These are phyloP conservation scores for Cucurbita maxima DNA, from an alignment of 306 rosid genomes.

Conservation along the genomic window DNA sequence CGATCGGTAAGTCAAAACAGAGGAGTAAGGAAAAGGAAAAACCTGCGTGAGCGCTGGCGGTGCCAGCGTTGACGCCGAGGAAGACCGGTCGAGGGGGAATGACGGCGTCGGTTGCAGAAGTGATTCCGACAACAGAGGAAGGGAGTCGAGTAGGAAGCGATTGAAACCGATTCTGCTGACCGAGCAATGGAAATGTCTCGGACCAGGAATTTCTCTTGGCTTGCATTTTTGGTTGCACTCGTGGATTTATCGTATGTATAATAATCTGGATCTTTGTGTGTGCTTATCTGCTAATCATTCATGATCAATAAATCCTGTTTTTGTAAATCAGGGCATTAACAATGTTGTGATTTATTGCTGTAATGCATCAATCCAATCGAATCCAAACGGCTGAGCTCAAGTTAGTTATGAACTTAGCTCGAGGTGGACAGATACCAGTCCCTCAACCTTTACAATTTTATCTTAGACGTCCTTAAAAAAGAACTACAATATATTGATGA, in stretches of 20 bases:
- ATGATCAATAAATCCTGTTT: not conserved
- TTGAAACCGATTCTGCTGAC: constrained; percentile 8
- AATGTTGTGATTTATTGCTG: not conserved
- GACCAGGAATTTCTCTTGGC: constrained; percentile 15
- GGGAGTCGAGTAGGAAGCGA: constrained; percentile 2
- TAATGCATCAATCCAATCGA: not conserved
- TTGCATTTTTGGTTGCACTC: constrained; percentile 6
- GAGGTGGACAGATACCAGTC: no score
- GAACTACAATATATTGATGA: no score
- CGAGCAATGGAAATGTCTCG: constrained; percentile 20
- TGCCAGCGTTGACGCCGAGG: constrained; percentile 92
- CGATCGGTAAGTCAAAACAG: not conserved
- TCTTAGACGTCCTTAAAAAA: no score
- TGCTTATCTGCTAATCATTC: not conserved
- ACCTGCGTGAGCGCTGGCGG: constrained; percentile 98
- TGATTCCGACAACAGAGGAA: constrained; percentile 32
- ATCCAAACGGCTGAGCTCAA: not conserved
- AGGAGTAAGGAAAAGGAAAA: not conserved
- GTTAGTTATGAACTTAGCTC: not conserved
- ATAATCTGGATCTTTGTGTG: not conserved
- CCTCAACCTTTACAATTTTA: no score
- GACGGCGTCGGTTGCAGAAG: constrained; percentile 12
- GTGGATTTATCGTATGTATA: not conserved
- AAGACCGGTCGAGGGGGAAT: constrained; percentile 32
- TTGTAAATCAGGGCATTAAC: not conserved